These are phyloP conservation scores for Galerina sulciceps DNA, from an alignment of 768 basidiomycete species.

Conservation along the genomic window DNA sequence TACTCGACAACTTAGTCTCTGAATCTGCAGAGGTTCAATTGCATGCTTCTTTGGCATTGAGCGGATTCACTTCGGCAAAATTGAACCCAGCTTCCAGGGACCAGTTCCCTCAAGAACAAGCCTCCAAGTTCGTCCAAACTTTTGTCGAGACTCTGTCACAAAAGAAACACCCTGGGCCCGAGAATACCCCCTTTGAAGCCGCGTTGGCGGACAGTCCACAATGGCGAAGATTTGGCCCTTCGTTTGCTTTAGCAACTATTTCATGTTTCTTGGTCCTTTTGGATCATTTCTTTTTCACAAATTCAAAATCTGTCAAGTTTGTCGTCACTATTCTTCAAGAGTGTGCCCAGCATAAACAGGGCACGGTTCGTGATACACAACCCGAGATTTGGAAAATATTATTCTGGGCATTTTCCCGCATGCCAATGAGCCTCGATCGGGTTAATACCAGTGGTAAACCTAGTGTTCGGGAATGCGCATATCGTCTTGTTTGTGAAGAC, in stretches of 20 bases:
- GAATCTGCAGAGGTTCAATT: conserved; percentile 39
- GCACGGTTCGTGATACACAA: conserved; percentile 9
- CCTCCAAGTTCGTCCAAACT: conserved; percentile 28
- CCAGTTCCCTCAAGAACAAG: conserved; percentile 24
- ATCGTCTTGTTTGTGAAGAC: conserved; percentile 51
- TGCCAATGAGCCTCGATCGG: conserved; percentile 27
- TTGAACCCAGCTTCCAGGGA: conserved; percentile 16
- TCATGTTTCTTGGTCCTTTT: conserved; percentile 18
- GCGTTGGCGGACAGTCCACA: conserved; percentile 9
- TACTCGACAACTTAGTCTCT: conserved; percentile 33
- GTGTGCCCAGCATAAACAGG: conserved; percentile 4
- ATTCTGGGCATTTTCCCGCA: conserved; percentile 56
- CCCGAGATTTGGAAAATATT: conserved; percentile 52
- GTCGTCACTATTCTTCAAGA: conserved; percentile 11
- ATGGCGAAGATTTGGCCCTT: conserved; percentile 13
- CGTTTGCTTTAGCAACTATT: conserved; percentile 16
- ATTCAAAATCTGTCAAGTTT: conserved; percentile 15
- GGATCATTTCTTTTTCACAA: conserved; percentile 20
- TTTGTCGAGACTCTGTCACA: conserved; percentile 30
- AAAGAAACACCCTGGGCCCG: not conserved
- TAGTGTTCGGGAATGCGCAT: conserved; percentile 35
- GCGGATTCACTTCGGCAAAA: conserved; percentile 54
- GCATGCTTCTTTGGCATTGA: conserved; percentile 61
- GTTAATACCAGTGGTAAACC: conserved; percentile 19
- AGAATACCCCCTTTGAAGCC: conserved; percentile 4